Evolutionary conservation across 2,329 filamentous ascomycete genomes (phyloP), one percentile per base, ranked within the genome.

Genomic region (Lasiodiplodia citricola): DNA sequence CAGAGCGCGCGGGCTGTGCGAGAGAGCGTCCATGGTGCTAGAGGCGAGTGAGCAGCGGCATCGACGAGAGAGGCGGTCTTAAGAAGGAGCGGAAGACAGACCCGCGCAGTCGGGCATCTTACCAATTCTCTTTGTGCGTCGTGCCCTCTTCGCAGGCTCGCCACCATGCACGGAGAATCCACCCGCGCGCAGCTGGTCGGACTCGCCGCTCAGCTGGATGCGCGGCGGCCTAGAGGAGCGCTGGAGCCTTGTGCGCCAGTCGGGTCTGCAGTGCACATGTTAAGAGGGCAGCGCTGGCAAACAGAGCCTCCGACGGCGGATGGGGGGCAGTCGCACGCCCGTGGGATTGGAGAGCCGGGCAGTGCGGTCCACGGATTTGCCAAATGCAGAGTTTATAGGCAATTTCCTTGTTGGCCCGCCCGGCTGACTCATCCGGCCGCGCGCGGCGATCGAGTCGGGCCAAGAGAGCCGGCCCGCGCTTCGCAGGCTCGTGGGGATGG

Each of bases 11-110:
- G 50, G 44, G 38, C 31, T 54, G 41, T 38, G 18, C 7, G 58
- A 35, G 37, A 41, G 51, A n/a, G 67, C 11, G 50, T 68, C 67
- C 67, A 68, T 68, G 67, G 57, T 50, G 50, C 51, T 52, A 65
- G 47, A 25, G 60, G 60, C 60, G 47, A 52, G 60, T 64, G 60
- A 64, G 60, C 38, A 38, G 60, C 47, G n/a, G 31, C 41, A 58
- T 67, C 55, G 28, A 38, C 31, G 21, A 55, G 47, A 55, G 11
- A 44, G 41, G 52, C 38, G 14, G 21, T 6, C 21, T 35, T 38
- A 25, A 65, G 50, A 31, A 35, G 13, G 52, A 18, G 41, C 38
- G 31, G 57, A 62, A 62, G 57, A 62, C n/a, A 35, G 31, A 16
- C 41, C 38, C 52, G 60, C 60, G 52, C 31, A 64, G 52, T 64